These are phyloP conservation scores for Paraphysoderma sedebokerense DNA, from an alignment of 371 early-diverging fungal species.

Conservation along the genomic window DNA sequence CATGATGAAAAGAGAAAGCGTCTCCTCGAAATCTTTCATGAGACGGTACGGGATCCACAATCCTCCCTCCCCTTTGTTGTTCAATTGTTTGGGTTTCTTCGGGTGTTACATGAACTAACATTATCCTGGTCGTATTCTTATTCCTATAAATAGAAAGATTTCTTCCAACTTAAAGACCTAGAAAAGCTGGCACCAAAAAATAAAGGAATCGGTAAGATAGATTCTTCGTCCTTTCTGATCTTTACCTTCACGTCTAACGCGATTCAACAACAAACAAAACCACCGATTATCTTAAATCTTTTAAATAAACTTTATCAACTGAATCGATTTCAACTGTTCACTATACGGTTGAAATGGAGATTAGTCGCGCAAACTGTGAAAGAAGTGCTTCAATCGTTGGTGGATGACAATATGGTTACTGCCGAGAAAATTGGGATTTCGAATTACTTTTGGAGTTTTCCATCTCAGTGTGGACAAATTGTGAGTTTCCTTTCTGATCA, in stretches of 20 bases:
- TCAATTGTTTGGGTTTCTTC: constrained; percentile 4
- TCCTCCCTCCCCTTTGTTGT: background rate
- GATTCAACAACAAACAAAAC: background rate
- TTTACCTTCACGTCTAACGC: background rate
- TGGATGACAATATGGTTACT: constrained; percentile 76
- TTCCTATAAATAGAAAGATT: constrained; percentile 9
- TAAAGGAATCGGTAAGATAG: constrained; percentile 59
- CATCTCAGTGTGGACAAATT: constrained; percentile 44
- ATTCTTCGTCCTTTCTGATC: background rate
- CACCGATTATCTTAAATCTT: too few species aligned
- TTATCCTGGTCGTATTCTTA: background rate
- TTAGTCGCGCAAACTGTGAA: constrained; percentile 71
- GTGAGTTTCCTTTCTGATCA: constrained; percentile 12
- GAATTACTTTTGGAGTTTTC: constrained; percentile 87
- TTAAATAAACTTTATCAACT: too few species aligned
- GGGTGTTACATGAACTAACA: background rate
- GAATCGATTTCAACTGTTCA: too few species aligned
- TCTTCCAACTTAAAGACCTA: constrained; percentile 72
- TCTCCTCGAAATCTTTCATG: constrained; percentile 58
- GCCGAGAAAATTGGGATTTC: constrained; percentile 84
- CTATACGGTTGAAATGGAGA: background rate
- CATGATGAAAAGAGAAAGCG: constrained; percentile 63
- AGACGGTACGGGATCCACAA: constrained; percentile 28
- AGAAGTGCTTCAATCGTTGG: constrained; percentile 71
- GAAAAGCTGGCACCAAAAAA: constrained; percentile 74